Base-by-base conservation (phyloP, 495 filamentous ascomycete species). In the Hypoxylon perforatum region DNA sequence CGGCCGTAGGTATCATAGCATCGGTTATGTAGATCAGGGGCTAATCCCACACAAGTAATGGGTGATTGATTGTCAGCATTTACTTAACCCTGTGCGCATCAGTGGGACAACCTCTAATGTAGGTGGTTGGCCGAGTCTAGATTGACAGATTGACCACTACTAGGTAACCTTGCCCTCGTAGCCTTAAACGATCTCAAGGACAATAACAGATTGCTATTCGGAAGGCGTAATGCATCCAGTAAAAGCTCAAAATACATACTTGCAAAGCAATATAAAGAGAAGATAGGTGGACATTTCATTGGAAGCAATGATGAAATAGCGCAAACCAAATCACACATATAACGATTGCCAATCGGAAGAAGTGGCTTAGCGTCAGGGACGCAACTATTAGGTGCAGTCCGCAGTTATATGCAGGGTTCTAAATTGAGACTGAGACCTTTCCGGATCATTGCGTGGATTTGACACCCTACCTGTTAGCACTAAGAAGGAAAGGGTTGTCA, bases 21-120 rank as follows among this genome's bases (percentile, higher is more conserved):
- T 7, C 3, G 15, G 59, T 21, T 28, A 28, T 18, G 59, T 30
- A 39, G 33, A 50, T 62, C 53, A 61, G 51, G 57, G 61, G 53
- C 28, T 33, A 21, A 44, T 53, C 28, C 41, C 35, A 57, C 15
- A 23, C 8, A 28, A 15, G 17, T 30, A 46, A 52, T 59, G 49
- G 21, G 17, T 30, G 52, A 52, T 59, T 54, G 46, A 68, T 28
- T 68, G 46, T 67, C 58, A 63, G 58, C 58, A 61, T 42, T 68
- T 35, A 23, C 23, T 48, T 21, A 35, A 57, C 41, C 65, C 23
- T 36, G 65, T 36, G 48, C 48, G 22, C 47, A 68, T 68, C 65
- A 54, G 65, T 59, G 65, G 65, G 21, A 63, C 33, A 11, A 21
- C 28, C 39, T 58, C 48, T 28, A 38, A 57, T n/a, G 57, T 42